Percentiles rank a stretch among this genome's conserved stretches.
These are phyloP conservation scores for Aspergillus carlsbadensis DNA, from an alignment of 495 filamentous ascomycete genomes.

Conservation along the genomic window DNA sequence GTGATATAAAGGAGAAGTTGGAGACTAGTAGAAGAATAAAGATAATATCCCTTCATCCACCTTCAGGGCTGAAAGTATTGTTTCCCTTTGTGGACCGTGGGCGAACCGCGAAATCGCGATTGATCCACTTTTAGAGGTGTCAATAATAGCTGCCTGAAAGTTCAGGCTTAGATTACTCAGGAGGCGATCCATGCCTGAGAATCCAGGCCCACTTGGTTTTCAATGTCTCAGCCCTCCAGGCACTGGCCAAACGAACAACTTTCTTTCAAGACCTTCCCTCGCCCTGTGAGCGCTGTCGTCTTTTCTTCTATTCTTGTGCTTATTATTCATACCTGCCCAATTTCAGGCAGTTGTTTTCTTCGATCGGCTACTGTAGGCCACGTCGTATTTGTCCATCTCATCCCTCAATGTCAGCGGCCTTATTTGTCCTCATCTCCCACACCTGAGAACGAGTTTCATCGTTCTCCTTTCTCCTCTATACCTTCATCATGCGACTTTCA, in stretches of 20 bases:
- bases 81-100: background rate
- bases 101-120: too few relatives aligned
- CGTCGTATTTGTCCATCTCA: background rate
- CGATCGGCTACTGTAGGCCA: background rate
- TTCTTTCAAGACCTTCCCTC: background rate
- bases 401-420: constrained; percentile 28
- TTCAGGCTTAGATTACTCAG: constrained; percentile 4
- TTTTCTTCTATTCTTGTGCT: constrained; percentile 2
- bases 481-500: constrained; percentile 37
- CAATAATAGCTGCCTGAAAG: background rate
- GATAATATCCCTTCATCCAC: too few relatives aligned
- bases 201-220: background rate
- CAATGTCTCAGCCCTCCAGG: background rate
- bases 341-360: background rate
- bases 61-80: background rate
- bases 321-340: constrained; percentile 7
- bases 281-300: background rate
- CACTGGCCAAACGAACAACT: background rate
- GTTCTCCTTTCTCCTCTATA: background rate
- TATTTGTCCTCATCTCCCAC: constrained; percentile 24
- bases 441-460: constrained; percentile 1
- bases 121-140: background rate
- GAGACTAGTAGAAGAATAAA: too few relatives aligned
- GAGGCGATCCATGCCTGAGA: constrained; percentile 10
- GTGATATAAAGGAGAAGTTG: too few relatives aligned